Percentiles rank a stretch among this genome's conserved stretches.
Evolutionary conservation across 2,329 filamentous ascomycete species (phyloP).

Genomic region (Phaeosphaeriaceae sp.): DNA sequence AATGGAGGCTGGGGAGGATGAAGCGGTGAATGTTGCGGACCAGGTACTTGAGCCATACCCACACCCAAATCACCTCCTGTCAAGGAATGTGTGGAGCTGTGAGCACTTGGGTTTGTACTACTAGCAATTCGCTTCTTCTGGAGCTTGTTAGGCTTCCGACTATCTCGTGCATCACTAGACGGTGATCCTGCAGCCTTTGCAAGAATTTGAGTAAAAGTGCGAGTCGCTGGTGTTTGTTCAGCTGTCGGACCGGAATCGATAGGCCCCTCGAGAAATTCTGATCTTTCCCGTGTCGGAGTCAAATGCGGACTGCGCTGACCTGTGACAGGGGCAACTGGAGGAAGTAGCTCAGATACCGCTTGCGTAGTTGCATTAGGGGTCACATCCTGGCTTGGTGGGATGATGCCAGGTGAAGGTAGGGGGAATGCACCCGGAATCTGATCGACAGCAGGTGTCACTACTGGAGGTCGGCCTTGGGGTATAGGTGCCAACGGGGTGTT

Average conservation of each 20-base stretch:
- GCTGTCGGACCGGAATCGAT: slow-evolving; percentile 32
- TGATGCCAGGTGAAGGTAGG: slow-evolving; percentile 55
- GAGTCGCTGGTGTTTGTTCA: slow-evolving; percentile 36
- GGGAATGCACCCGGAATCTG: slow-evolving; percentile 67
- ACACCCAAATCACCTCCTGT: slow-evolving; percentile 41
- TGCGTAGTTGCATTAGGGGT: slow-evolving; percentile 39
- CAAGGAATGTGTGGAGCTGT: slow-evolving; percentile 87
- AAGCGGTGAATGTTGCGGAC: slow-evolving; percentile 38
- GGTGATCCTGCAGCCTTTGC: slow-evolving; percentile 56
- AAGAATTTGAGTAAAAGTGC: slow-evolving; percentile 49
- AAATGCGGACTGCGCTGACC: slow-evolving; percentile 29
- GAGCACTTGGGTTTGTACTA: slow-evolving; percentile 82
- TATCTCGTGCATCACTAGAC: slow-evolving; percentile 62
- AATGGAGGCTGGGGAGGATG: slow-evolving; percentile 42
- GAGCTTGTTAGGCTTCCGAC: slow-evolving; percentile 83
- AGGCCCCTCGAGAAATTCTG: slow-evolving; percentile 43
- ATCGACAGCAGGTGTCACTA: slow-evolving; percentile 36
- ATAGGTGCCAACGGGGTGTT: slow-evolving; percentile 15
- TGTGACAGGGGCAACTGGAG: slow-evolving; percentile 21
- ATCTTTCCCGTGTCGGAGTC: slow-evolving; percentile 41
- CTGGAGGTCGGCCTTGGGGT: slow-evolving; percentile 28
- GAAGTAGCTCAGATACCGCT: slow-evolving; percentile 26
- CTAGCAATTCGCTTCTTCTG: slow-evolving; percentile 81
- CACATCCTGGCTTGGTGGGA: slow-evolving; percentile 48
- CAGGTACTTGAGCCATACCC: slow-evolving; percentile 15